Evolutionary conservation across 2,329 filamentous ascomycete genomes (phyloP).

Genomic region (Akanthomyces dipterigenus): DNA sequence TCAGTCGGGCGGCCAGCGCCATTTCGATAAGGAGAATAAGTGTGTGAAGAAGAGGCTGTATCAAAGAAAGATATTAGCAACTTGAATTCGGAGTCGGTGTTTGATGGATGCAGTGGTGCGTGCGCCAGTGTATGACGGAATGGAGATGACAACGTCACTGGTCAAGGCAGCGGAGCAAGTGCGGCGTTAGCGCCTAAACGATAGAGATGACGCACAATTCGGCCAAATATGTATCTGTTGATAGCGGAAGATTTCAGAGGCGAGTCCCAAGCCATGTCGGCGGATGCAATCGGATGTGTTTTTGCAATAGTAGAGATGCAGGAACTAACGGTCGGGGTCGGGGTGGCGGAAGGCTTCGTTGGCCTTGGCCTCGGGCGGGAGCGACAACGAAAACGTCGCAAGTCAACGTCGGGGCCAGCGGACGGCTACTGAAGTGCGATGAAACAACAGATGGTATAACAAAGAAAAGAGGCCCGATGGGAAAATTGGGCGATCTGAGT

Average conservation of each 20-base stretch:
- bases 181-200: not conserved
- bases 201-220: constrained; percentile 52
- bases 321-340: not conserved
- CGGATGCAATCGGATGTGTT: not conserved
- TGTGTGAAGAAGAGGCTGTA: constrained; percentile 78
- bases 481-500: not conserved
- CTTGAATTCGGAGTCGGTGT: constrained; percentile 16
- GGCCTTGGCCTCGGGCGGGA: not conserved
- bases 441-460: not conserved
- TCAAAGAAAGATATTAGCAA: constrained; percentile 13
- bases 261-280: constrained; percentile 8
- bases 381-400: not conserved
- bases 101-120: constrained; percentile 10
- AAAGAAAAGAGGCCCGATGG: not conserved
- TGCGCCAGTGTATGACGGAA: not conserved
- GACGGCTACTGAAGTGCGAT: not conserved
- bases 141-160: not conserved
- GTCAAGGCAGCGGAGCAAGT: not conserved
- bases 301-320: not conserved
- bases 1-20: constrained; percentile 73
- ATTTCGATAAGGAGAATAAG: constrained; percentile 85
- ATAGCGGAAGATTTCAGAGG: not conserved
- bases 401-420: not conserved
- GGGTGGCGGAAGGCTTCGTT: not conserved
- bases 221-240: constrained; percentile 65